Evolutionary conservation across 202 grass and related monocot species (phyloP), one percentile per base, ranked within the genome.

Genomic region (Cymbopogon flexuosus): DNA sequence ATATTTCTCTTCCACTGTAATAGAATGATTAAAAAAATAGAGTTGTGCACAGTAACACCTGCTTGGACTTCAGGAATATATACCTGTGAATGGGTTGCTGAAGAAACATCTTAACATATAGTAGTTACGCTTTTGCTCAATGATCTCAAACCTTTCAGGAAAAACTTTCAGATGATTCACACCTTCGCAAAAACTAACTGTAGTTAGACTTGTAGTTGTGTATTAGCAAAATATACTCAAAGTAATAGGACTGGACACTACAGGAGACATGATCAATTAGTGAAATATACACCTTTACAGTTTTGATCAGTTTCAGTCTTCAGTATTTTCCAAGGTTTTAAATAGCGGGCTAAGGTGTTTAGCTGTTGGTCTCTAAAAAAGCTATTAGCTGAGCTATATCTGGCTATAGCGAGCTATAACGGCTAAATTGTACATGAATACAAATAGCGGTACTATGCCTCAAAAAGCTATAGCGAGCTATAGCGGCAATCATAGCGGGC

Each of bases 221-320:
- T 19, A 18, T 14, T 45, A 65, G 56, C 5, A 31, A 30, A 8
- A 84, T 1, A 69, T 69, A 43, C 16, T 80, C 22, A 62, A 46
- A 2, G 2, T 24, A 83, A 66, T 3, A 74, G 33, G 30, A 24
- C 3, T 58, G 3, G 30, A 66, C 11, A 36, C 66, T 72, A 65
- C 35, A 47, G 7, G 29, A 43, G 35, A 16, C 45, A 49, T 73
- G n/a, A 12, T 65, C 36, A 2, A 10, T 60, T 67, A 19, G 2
- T 77, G 46, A 72, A 76, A 73, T 59, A 81, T 18, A 73, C 39
- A 82, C 83, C 77, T 78, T 72, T 3, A 37, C 31, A 13, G 11
- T 5, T 40, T 40, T 40, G 75, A 73, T 14, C 49, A 4, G 23
- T 13, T 49, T 42, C 21, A 64, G 58, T 41, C 21, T 59, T 77